Evolutionary conservation across 768 basidiomycete genomes (phyloP).

Genomic region (Macrocybe gigantea): DNA sequence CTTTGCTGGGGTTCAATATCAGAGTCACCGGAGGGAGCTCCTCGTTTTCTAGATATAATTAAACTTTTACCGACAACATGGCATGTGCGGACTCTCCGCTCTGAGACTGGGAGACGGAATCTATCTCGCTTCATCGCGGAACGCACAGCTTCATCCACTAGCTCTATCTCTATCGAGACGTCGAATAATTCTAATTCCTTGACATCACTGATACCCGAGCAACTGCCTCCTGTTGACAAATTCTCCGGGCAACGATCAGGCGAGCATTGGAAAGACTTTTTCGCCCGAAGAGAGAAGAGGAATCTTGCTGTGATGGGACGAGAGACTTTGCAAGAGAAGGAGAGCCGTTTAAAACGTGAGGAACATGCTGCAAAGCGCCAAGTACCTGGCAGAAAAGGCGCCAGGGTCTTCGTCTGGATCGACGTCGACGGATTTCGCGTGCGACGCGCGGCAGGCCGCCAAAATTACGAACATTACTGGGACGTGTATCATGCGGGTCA

Average conservation of each 20-base stretch:
- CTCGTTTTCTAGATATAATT: not conserved
- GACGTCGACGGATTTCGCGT: conserved; percentile 15
- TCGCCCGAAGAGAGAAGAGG: not conserved
- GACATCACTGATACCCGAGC: not conserved
- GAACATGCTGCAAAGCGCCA: not conserved
- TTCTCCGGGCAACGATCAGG: conserved; percentile 1
- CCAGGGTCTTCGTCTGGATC: conserved; percentile 15
- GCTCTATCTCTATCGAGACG: not conserved
- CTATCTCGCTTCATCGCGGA: too few relatives aligned
- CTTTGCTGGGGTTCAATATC: not conserved
- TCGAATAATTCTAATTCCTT: too few relatives aligned
- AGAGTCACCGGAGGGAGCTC: not conserved
- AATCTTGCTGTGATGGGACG: too few relatives aligned
- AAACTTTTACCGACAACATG: not conserved
- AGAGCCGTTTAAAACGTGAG: not conserved
- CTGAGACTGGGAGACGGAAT: too few relatives aligned
- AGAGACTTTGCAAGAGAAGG: not conserved
- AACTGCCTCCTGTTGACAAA: not conserved
- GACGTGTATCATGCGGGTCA: conserved; percentile 7
- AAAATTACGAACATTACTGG: conserved; percentile 10
- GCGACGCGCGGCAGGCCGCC: conserved; percentile 7
- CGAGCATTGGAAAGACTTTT: conserved; percentile 3
- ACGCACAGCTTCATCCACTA: not conserved
- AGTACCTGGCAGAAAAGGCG: conserved; percentile 12
- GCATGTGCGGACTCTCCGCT: too few relatives aligned